Conservation (phyloP, 805 yeast species). For the Metschnikowia amazonensis region DNA sequence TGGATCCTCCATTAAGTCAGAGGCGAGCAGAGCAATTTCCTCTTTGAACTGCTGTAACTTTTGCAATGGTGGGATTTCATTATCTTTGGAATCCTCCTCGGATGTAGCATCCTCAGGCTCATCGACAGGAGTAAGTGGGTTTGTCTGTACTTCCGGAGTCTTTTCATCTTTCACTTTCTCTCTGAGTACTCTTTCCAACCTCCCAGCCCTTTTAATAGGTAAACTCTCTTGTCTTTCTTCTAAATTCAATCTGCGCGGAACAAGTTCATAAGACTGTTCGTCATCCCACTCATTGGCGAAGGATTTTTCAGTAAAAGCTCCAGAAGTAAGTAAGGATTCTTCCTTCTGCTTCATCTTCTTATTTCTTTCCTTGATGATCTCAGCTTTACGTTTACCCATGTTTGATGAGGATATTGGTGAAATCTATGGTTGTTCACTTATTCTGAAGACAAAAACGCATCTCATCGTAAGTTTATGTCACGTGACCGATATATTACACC, state of each 20-base stretch:
- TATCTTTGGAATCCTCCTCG: conserved; percentile 1
- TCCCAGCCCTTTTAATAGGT: conserved; percentile 75
- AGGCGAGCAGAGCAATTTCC: conserved; percentile 78
- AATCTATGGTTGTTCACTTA: background rate
- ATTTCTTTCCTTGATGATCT: conserved; percentile 6
- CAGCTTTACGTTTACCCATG: conserved; percentile 18
- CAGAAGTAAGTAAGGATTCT: conserved; percentile 38
- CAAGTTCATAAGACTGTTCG: conserved; percentile 74
- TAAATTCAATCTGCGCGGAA: conserved; percentile 55
- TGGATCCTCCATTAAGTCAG: conserved; percentile 77
- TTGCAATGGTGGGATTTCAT: conserved; percentile 45
- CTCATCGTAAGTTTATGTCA: conserved; percentile 4
- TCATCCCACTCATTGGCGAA: conserved; percentile 46
- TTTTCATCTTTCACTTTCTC: conserved; percentile 16
- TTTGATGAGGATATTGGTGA: background rate
- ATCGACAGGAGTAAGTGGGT: background rate
- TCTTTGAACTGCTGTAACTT: conserved; percentile 64
- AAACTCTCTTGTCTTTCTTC: conserved; percentile 58
- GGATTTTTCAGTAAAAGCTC: conserved; percentile 25
- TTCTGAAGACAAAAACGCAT: background rate
- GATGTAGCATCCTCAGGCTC: background rate
- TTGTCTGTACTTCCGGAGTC: background rate
- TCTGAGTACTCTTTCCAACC: conserved; percentile 61
- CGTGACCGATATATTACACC: background rate
- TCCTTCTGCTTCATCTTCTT: conserved; percentile 34